A percentile compares a stretch with the other conserved stretches of the same genome.
These are phyloP conservation scores for Russula compacta DNA, from an alignment of 768 basidiomycete species.

Conservation along the genomic window DNA sequence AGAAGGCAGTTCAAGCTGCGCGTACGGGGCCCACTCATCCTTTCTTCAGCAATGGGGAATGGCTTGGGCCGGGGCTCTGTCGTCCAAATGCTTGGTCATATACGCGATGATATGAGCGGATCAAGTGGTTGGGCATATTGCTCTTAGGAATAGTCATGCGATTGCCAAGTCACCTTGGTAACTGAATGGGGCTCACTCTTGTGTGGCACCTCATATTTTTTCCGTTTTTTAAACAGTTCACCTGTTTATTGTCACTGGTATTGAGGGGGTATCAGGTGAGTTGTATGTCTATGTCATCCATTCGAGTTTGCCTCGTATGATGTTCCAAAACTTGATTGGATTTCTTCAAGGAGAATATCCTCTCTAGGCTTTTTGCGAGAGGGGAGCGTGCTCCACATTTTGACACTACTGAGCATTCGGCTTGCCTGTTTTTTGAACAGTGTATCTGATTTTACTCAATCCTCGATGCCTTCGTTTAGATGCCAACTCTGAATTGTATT, in stretches of 20 bases:
- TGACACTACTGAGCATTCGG: conserved; percentile 42
- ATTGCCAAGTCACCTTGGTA: conserved; percentile 51
- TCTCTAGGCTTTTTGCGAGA: conserved; percentile 15
- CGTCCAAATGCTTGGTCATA: conserved; percentile 36
- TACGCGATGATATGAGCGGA: conserved; percentile 73
- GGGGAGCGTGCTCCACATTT: conserved; percentile 61
- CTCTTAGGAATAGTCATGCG: conserved; percentile 89
- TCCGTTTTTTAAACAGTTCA: conserved; percentile 31
- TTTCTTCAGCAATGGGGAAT: conserved; percentile 13
- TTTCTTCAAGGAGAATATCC: conserved; percentile 90
- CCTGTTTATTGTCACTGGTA: conserved; percentile 29
- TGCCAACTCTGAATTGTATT: not conserved
- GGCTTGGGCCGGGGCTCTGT: conserved; percentile 23
- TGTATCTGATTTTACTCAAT: not conserved
- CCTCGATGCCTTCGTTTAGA: not conserved
- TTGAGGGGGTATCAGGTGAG: conserved; percentile 1
- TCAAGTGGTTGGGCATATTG: conserved; percentile 44
- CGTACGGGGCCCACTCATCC: conserved; percentile 24
- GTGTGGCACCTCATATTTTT: conserved; percentile 52
- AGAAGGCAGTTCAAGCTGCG: conserved; percentile 49
- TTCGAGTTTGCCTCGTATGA: conserved; percentile 35
- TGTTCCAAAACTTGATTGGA: conserved; percentile 56
- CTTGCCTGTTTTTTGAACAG: not conserved
- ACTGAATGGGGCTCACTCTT: conserved; percentile 94
- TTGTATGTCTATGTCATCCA: not conserved